Base-by-base conservation (phyloP, 441 rosid genomes). In the Jatropha multifida region DNA sequence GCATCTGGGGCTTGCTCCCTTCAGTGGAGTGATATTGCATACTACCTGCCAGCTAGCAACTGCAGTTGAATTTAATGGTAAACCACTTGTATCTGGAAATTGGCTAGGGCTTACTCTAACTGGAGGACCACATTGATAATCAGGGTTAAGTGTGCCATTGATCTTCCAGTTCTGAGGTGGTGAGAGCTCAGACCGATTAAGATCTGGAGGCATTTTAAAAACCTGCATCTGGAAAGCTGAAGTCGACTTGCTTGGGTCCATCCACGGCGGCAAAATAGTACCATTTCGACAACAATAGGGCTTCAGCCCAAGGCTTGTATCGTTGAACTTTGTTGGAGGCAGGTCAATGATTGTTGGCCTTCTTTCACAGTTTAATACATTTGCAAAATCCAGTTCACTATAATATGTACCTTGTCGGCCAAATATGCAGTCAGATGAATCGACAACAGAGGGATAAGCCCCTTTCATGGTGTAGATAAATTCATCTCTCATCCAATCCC, bases 21-120 rank as follows among this genome's bases (percentile, higher is more conserved):
- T 73, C 49, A 92, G 90, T 66, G 81, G 88, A 42, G 90, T 88
- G 74, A 96, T 96, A 80, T 94, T 96, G 84, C 99, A 96, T 15
- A 92, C 97, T 27, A 96, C 89, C 85, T 94, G 99, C 99, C 97
- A 96, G 77, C 96, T 96, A 0, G 93, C 96, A 77, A 91, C 79
- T 3, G 87, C 96, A 0, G 91, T 82, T 18, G 77, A 74, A 82
- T 93, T 86, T 1, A 85, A 83, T 7, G 91, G 86, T 2, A 92
- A 83, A 26, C 98, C 98, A 6, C 74, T 83, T 0, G 93, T 83
- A 72, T 90, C 93, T 0, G 85, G 87, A 76, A 88, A 88, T 68
- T 87, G 84, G 78, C 94, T 93, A 0, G 92, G 84, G 81, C 89
- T 90, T 27, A 92, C 98, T 69, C 92, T 82, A 61, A 88, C 78